phyloP scores from a whole-genome alignment of 345 rosid species.

The Gossypium longicalyx region DNA sequence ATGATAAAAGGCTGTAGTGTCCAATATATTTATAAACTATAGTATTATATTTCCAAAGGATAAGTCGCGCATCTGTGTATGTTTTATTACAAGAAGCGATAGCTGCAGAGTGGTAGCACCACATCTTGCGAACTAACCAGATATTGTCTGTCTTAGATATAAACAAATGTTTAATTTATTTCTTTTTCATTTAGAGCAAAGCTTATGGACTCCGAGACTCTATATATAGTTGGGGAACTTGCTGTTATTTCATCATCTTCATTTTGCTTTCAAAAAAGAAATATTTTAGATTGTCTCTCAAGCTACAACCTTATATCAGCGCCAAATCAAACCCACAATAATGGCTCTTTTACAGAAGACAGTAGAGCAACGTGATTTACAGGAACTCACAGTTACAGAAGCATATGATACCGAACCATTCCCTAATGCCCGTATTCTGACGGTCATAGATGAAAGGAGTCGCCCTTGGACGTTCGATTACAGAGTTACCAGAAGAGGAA shows the following conservation, averaged over 20 bases:
- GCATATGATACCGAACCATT: not conserved
- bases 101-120: not conserved
- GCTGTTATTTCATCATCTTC: not conserved
- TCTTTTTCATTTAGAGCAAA: not conserved
- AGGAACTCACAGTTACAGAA: not conserved
- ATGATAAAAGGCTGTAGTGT: no score
- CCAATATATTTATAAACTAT: no score
- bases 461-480: accelerated
- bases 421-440: not conserved
- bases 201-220: not conserved
- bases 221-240: not conserved
- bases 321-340: not conserved
- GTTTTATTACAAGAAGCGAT: not conserved
- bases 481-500: not conserved
- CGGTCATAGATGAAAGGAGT: not conserved
- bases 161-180: no score
- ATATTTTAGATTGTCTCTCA: not conserved
- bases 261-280: no score
- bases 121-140: not conserved
- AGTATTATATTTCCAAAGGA: no score
- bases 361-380: not conserved
- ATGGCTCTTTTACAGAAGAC: not conserved
- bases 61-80: not conserved
- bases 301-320: no score
- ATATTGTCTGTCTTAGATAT: no score